Evolutionary conservation across 208 protist species (phyloP), one percentile per base, ranked within the genome.

Genomic region (Plasmodiophora brassicae): DNA sequence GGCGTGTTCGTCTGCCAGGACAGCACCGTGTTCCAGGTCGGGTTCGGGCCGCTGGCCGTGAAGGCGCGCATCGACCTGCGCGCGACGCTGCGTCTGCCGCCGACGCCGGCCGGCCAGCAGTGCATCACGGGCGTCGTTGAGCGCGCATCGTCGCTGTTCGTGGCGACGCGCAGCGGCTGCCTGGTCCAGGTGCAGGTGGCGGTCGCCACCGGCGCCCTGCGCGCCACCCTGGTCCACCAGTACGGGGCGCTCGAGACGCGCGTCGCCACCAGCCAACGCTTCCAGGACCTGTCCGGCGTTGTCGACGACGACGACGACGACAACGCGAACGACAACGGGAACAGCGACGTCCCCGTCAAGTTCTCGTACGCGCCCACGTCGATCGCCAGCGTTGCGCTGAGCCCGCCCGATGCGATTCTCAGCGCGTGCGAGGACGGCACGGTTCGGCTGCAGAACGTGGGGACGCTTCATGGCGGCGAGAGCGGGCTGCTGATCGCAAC

Each of bases 341-440:
- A 57, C 14, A 25, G 25, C 20, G 25, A 57, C 20, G 20, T 28
- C 14, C 14, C 5, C 32, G n/a, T 78, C 14, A 78, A 78, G 65
- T 78, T 78, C 5, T 78, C 65, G n/a, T 78, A 78, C n/a, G 65
- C 65, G 10, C 65, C 65, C 10, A 78, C 65, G n/a, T 44, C 65
- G n/a, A 78, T 78, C 65, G 32, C 65, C 32, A 5, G 65, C n/a
- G 41, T 78, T 5, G 65, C 5, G 20, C n/a, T 78, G 41, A 36
- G 10, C 20, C 32, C 32, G 41, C 20, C 5, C 5, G 65, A 78
- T 36, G 5, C 65, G 14, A 78, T 78, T 5, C 41, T 36, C 5
- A 38, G 65, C n/a, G 65, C 14, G 20, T 78, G 65, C n/a, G 65
- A 38, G 10, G 65, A 78, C n/a, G 65, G 65, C 10, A 38, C 65